These are phyloP conservation scores for Mortierella sp. DNA, from an alignment of 371 early-diverging fungal genomes.

Conservation along the genomic window DNA sequence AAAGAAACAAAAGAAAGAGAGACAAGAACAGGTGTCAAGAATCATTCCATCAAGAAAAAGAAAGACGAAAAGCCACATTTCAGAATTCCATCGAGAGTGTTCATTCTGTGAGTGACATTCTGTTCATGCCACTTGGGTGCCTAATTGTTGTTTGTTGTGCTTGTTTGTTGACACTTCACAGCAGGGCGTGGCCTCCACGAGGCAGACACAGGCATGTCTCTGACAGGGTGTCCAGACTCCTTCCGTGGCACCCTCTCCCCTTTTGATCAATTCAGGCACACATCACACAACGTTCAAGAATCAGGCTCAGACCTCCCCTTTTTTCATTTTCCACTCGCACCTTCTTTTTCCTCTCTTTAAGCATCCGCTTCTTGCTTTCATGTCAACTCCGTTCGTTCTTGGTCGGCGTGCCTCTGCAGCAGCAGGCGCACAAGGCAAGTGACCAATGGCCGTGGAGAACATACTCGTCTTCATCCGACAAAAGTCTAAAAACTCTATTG, in stretches of 20 bases:
- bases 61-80: background rate
- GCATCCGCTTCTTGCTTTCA: background rate
- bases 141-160: background rate
- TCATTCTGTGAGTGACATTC: background rate
- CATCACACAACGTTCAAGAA: background rate
- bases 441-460: conserved; percentile 1
- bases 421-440: background rate
- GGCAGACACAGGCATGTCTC: background rate
- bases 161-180: background rate
- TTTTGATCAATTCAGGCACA: background rate
- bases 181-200: background rate
- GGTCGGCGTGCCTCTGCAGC: background rate
- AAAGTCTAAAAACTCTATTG: conserved; percentile 15
- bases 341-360: background rate
- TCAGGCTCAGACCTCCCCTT: background rate
- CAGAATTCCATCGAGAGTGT: background rate
- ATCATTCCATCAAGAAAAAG: background rate
- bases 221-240: background rate
- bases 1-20: background rate
- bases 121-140: background rate
- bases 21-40: background rate
- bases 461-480: background rate
- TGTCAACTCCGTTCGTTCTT: background rate
- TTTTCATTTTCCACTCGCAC: too few relatives aligned
- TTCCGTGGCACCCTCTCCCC: too few relatives aligned